Evolutionary conservation across 2,329 filamentous ascomycete species (phyloP).

Genomic region (Pseudocercospora fuligena): DNA sequence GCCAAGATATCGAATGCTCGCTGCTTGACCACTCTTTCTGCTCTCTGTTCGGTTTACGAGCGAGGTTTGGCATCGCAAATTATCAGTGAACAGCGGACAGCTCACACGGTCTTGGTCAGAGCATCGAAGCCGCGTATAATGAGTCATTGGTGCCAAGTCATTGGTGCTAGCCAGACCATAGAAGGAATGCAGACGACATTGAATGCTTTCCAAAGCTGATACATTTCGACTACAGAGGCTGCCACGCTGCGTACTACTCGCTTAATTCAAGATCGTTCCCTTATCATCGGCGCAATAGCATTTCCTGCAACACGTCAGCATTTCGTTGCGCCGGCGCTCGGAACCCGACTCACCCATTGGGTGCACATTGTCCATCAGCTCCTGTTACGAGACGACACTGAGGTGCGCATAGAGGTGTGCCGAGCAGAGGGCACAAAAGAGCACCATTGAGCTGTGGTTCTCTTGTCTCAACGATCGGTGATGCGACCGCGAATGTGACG

Average conservation of each 20-base stretch:
- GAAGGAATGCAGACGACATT: no score
- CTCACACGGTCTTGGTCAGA: no score
- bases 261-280: slow-evolving; percentile 17
- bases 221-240: neutral
- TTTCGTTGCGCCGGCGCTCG: neutral
- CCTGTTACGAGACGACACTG: slow-evolving; percentile 17
- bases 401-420: slow-evolving; percentile 17
- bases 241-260: neutral
- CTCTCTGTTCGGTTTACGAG: no score
- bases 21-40: no score
- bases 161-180: no score
- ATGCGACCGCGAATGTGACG: slow-evolving; percentile 16
- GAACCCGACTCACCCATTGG: slow-evolving; percentile 14
- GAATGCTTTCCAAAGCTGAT: neutral
- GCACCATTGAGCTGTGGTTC: slow-evolving; percentile 20
- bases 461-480: slow-evolving; percentile 17
- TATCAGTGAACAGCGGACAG: no score
- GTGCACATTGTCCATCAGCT: slow-evolving; percentile 24
- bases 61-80: no score
- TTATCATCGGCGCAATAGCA: slow-evolving; percentile 23
- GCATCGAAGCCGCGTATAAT: no score
- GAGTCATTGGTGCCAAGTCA: no score
- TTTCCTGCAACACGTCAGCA: slow-evolving; percentile 15
- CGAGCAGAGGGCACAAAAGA: slow-evolving; percentile 21
- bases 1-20: no score